phyloP scores from a whole-genome alignment of 495 filamentous ascomycete species.

The Pyrenopolyporus hunteri region DNA sequence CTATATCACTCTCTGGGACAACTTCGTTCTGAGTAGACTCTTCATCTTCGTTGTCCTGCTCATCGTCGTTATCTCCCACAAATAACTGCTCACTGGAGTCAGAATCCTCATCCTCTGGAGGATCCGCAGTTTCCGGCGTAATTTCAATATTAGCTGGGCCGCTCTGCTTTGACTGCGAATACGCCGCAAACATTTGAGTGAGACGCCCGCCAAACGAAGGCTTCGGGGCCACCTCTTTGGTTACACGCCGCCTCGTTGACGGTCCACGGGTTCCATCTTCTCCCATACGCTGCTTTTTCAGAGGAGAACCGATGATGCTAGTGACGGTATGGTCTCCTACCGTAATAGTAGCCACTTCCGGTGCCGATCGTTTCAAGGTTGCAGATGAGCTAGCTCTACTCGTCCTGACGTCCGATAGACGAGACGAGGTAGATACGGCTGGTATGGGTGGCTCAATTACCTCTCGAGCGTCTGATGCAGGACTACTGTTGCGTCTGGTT shows the following conservation, averaged over 20 bases:
- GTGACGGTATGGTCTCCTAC: conserved; percentile 81
- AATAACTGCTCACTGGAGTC: conserved; percentile 44
- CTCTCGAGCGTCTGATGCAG: neutral
- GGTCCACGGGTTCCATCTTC: conserved; percentile 13
- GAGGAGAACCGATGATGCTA: conserved; percentile 52
- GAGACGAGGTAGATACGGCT: conserved; percentile 48
- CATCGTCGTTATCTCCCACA: conserved; percentile 44
- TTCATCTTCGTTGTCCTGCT: conserved; percentile 32
- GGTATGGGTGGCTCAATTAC: conserved; percentile 42
- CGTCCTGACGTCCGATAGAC: conserved; percentile 36
- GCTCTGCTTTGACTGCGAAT: conserved; percentile 53
- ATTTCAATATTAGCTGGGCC: conserved; percentile 36
- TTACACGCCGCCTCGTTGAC: conserved; percentile 22
- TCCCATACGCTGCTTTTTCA: conserved; percentile 48
- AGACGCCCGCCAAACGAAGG: conserved; percentile 71
- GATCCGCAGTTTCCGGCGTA: conserved; percentile 29
- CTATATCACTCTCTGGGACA: neutral
- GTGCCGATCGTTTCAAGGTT: conserved; percentile 61
- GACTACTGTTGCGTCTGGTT: neutral
- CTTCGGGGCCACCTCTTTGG: conserved; percentile 35
- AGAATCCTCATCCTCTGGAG: conserved; percentile 37
- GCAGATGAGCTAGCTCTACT: conserved; percentile 27
- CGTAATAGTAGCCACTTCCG: conserved; percentile 86
- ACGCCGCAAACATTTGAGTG: conserved; percentile 73
- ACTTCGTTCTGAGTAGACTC: conserved; percentile 21